Percentiles rank a stretch among this genome's conserved stretches.
phyloP scores from a whole-genome alignment of 306 rosid genomes.

The Cucumis hystrix region DNA sequence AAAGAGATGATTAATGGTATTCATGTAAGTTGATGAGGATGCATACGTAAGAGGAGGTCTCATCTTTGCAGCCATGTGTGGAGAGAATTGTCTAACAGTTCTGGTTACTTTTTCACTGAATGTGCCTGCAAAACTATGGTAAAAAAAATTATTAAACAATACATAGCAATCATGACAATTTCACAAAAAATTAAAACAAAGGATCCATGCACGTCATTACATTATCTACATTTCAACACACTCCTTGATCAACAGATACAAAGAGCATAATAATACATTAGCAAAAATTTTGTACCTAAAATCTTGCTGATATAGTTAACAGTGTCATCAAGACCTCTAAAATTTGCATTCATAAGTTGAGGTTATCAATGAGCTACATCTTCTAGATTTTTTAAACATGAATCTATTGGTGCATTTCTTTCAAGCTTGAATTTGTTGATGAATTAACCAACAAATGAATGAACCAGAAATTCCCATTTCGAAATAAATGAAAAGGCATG shows the following conservation, averaged over 20 bases:
- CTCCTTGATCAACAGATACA: not conserved
- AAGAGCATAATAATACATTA: not conserved
- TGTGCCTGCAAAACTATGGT: slow-evolving; percentile 90
- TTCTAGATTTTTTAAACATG: not conserved
- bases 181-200: not conserved
- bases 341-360: not conserved
- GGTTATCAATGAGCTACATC: not conserved
- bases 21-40: slow-evolving; percentile 11
- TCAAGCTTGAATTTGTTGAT: not conserved
- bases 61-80: slow-evolving; percentile 96
- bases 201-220: not conserved
- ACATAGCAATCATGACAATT: not conserved
- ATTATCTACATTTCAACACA: not conserved
- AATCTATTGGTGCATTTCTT: not conserved
- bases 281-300: not conserved
- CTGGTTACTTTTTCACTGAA: slow-evolving; percentile 87
- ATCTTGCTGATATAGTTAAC: not conserved
- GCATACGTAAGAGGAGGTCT: slow-evolving; percentile 95
- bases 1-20: not conserved
- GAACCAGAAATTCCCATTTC: not conserved
- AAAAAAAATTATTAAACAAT: not conserved
- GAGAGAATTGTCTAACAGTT: slow-evolving; percentile 84
- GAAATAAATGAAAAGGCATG: not conserved
- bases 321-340: not conserved
- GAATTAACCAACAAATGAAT: not conserved